A percentile compares a stretch with the other conserved stretches of the same genome.
Conservation (phyloP, 208 protist species). For the Herpetomonas samuelpessoai region DNA sequence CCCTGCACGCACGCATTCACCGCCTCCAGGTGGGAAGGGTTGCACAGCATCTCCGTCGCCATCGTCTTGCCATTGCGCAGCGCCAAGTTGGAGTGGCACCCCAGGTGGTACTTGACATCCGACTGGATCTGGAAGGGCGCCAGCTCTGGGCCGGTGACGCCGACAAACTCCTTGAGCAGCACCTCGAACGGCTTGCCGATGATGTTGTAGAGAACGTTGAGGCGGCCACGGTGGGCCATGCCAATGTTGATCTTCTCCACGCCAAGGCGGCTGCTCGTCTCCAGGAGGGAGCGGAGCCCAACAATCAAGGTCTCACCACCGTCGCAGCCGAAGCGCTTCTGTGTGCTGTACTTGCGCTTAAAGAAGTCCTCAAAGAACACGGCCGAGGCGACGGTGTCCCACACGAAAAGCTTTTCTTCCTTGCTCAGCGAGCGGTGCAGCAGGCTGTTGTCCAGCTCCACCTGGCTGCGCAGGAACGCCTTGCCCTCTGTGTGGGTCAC, state of each 20-base stretch:
- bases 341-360: constrained; percentile 92
- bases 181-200: constrained; percentile 95
- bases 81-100: constrained; percentile 70
- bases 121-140: constrained; percentile 93
- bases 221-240: constrained; percentile 98
- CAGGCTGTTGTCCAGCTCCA: constrained; percentile 77
- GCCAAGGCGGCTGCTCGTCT: constrained; percentile 79
- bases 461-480: constrained; percentile 91
- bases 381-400: constrained; percentile 90
- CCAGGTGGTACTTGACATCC: constrained; percentile 99
- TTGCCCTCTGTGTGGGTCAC: constrained; percentile 84
- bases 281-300: constrained; percentile 93
- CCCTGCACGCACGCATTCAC: constrained; percentile 98
- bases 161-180: constrained; percentile 92
- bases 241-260: constrained; percentile 95
- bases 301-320: constrained; percentile 95
- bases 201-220: constrained; percentile 97
- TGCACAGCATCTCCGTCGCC: constrained; percentile 95
- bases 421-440: constrained; percentile 50
- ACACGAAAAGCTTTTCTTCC: constrained; percentile 86
- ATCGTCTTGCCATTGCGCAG: constrained; percentile 84
- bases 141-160: constrained; percentile 65
- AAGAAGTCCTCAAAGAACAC: constrained; percentile 96
- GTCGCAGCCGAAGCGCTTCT: constrained; percentile 98
- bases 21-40: constrained; percentile 99